Percentiles rank a stretch among this genome's conserved stretches.
These are phyloP conservation scores for Cenchrus purpureus DNA, from an alignment of 176 grass and related monocot genomes.

Conservation along the genomic window DNA sequence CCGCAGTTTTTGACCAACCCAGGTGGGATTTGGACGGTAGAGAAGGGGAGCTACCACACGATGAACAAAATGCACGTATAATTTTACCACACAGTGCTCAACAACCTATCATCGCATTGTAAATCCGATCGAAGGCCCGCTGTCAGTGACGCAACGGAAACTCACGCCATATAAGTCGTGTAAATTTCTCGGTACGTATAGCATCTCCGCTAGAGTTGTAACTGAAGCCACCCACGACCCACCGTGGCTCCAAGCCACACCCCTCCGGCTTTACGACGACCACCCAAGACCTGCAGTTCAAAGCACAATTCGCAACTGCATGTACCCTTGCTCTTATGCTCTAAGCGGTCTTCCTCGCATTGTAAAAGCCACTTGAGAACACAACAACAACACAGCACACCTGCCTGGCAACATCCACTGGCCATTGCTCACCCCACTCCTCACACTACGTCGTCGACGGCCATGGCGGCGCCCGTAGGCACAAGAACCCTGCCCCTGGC, in stretches of 20 bases:
- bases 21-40: not conserved
- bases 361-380: not conserved
- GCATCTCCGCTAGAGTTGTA: not conserved
- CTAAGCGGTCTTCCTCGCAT: not conserved
- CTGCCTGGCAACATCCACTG: not conserved
- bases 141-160: not conserved
- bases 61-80: not conserved
- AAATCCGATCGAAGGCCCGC: not conserved
- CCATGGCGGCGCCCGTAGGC: slow-evolving; percentile 44
- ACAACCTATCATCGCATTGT: not conserved
- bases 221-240: not conserved
- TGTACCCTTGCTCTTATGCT: not conserved
- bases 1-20: not conserved
- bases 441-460: not conserved
- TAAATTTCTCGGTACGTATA: not conserved
- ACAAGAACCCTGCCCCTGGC: slow-evolving; percentile 16
- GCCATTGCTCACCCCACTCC: not conserved
- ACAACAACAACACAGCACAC: not conserved
- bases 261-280: not conserved
- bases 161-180: accelerated
- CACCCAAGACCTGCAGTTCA: not conserved
- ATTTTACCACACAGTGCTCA: not conserved
- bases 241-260: not conserved
- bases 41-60: not conserved
- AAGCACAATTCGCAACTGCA: not conserved